Conservation (phyloP, 306 rosid genomes). For the Bauhinia variegata region DNA sequence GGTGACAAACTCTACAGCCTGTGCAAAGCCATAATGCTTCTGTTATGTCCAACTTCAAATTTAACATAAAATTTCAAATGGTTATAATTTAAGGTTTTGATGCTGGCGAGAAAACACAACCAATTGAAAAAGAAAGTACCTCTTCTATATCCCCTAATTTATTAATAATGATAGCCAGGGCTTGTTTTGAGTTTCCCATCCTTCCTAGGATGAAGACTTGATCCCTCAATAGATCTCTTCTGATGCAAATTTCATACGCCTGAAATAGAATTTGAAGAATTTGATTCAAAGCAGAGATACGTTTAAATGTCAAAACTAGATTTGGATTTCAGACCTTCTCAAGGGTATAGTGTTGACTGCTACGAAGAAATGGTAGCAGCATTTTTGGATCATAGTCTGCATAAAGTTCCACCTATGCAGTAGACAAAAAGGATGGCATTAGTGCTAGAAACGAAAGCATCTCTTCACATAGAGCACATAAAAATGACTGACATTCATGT, state of each 20-base stretch:
- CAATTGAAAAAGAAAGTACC: constrained; percentile 53
- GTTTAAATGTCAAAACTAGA: constrained; percentile 26
- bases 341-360: constrained; percentile 93
- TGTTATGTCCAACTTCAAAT: constrained; percentile 21
- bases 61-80: constrained; percentile 21
- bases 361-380: constrained; percentile 91
- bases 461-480: constrained; percentile 10
- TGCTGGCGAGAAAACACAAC: constrained; percentile 34
- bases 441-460: constrained; percentile 24
- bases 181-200: constrained; percentile 94
- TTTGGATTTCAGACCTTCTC: constrained; percentile 75
- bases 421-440: constrained; percentile 25
- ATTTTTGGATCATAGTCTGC: constrained; percentile 94
- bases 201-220: constrained; percentile 95
- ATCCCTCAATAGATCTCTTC: constrained; percentile 76
- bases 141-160: constrained; percentile 90
- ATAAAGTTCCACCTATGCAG: constrained; percentile 85
- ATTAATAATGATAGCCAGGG: constrained; percentile 80
- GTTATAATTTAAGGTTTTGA: constrained; percentile 23
- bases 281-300: constrained; percentile 29
- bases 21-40: constrained; percentile 40
- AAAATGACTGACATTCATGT: constrained; percentile 20
- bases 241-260: constrained; percentile 84
- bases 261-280: constrained; percentile 47
- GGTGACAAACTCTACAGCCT: constrained; percentile 76